Evolutionary conservation across 2,329 filamentous ascomycete species (phyloP).

Genomic region (Colletotrichum costaricense): DNA sequence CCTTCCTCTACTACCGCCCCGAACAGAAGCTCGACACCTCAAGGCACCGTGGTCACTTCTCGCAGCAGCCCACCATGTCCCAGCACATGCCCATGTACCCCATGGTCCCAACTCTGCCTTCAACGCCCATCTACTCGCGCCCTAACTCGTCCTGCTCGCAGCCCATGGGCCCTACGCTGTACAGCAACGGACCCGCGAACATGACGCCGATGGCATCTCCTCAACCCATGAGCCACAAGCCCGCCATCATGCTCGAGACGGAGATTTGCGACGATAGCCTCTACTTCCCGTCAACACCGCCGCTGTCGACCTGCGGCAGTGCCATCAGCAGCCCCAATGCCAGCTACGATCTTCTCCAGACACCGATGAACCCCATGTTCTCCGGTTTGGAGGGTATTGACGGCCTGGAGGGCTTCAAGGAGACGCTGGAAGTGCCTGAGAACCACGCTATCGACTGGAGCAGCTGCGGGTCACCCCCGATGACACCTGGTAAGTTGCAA

Average conservation of each 20-base stretch:
- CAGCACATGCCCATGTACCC: constrained; percentile 66
- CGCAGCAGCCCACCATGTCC: constrained; percentile 54
- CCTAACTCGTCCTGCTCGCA: constrained; percentile 75
- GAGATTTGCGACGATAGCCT: constrained; percentile 74
- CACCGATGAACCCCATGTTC: constrained; percentile 85
- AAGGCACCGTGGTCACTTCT: constrained; percentile 80
- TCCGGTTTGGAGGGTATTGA: constrained; percentile 74
- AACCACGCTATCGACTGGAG: constrained; percentile 83
- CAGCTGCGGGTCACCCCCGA: constrained; percentile 81
- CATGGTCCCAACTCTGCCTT: constrained; percentile 68
- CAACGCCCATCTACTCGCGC: constrained; percentile 73
- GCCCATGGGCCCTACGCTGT: constrained; percentile 63
- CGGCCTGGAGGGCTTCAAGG: constrained; percentile 70
- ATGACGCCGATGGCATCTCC: constrained; percentile 83
- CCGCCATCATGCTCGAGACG: constrained; percentile 82
- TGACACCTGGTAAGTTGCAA: constrained; percentile 85
- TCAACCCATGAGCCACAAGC: constrained; percentile 75
- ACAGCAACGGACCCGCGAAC: constrained; percentile 68
- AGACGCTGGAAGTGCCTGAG: constrained; percentile 78
- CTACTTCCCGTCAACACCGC: constrained; percentile 87
- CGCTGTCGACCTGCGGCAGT: constrained; percentile 87
- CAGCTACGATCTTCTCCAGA: constrained; percentile 80
- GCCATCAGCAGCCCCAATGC: constrained; percentile 83
- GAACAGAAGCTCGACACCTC: constrained; percentile 76
- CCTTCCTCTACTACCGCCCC: constrained; percentile 90